These are phyloP conservation scores for Lasiodiplodia sp. DNA, from an alignment of 2,329 filamentous ascomycete genomes.

Conservation along the genomic window DNA sequence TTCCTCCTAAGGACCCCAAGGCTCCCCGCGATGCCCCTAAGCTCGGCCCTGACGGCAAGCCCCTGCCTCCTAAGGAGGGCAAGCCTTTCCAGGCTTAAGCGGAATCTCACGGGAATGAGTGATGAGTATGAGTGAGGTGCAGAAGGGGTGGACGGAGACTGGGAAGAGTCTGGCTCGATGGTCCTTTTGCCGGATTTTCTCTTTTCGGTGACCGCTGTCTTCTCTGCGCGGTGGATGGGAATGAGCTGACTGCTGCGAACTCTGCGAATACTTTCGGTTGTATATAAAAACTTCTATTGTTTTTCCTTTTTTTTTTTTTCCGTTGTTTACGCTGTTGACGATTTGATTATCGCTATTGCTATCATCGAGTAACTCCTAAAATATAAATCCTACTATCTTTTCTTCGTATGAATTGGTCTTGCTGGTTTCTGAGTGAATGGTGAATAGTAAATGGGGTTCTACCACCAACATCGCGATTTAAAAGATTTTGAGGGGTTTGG, in stretches of 20 bases:
- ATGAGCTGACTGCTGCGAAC: neutral
- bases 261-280: neutral
- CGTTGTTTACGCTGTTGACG: neutral
- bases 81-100: slow-evolving; percentile 4
- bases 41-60: neutral
- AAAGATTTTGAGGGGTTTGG: too few species aligned
- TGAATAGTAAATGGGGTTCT: too few species aligned
- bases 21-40: neutral
- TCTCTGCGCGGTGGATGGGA: neutral
- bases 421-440: neutral
- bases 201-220: neutral
- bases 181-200: neutral
- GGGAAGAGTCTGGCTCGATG: slow-evolving; percentile 6
- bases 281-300: neutral
- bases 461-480: too few species aligned
- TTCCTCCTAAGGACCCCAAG: neutral
- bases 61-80: neutral
- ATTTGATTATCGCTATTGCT: neutral
- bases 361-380: neutral
- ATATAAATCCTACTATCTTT: neutral
- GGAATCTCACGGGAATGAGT: neutral
- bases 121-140: neutral
- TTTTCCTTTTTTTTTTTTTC: neutral
- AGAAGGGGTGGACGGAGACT: neutral
- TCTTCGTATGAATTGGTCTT: neutral